Evolutionary conservation across 140 eudicot genomes (phyloP), one percentile per base, ranked within the genome.

Genomic region (Flaveria floridana): DNA sequence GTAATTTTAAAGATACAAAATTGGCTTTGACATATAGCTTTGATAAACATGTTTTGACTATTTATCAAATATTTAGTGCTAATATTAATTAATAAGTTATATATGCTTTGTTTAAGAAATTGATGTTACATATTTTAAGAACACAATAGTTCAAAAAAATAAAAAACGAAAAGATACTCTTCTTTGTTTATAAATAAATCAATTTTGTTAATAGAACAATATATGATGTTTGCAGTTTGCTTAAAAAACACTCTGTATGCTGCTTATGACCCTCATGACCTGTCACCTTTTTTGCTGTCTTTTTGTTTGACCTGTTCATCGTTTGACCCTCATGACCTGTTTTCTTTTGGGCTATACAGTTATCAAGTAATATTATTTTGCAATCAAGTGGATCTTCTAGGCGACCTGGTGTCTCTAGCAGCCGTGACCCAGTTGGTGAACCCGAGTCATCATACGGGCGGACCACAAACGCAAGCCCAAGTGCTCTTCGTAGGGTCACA

Each of bases 331-430:
- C 9, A 20, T 67, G 55, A 10, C 39, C 3, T 14, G 10, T 67
- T 65, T 26, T 1, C 4, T 26, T 72, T 63, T 53, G 71, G 34
- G 3, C 19, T 76, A 37, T 76, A 79, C 96, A 93, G 97, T 51
- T 86, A 52, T 80, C 97, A 0, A 79, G 86, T 77, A 75, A 90
- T 48, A 82, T 81, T 64, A 10, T 81, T 34, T 57, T 85, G 80
- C 85, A 87, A 82, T 58, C 95, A 74, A 82, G 89, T 65, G 92
- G 91, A 72, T 87, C 99, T 48, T 84, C 97, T 70, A 88, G 94
- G 86, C 84, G 91, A 48, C 91, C 96, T 47, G 90, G 78, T 68
- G 85, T 89, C 19, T 88, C 97, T 25, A 80, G 89, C 69, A 90
- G 89, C 78, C 98, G 91, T 16, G 98, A 92, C 44, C 85, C 83